A percentile compares a stretch with the other conserved stretches of the same genome.
Conservation (phyloP, 1,139 yeast genomes). For the Suhomyces ambrosiae region DNA sequence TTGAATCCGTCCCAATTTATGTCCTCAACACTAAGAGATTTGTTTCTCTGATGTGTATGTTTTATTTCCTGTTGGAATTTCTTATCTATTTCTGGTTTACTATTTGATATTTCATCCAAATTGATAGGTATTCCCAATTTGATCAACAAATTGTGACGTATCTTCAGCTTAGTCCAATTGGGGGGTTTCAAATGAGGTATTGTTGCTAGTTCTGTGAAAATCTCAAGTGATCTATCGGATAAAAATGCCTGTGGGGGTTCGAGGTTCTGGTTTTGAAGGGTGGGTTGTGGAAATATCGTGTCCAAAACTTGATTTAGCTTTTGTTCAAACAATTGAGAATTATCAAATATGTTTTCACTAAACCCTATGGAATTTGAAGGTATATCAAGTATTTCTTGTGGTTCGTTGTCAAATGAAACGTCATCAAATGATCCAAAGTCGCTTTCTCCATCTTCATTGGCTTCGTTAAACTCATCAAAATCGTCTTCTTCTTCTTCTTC, state of each 20-base stretch:
- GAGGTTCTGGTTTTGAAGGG: background rate
- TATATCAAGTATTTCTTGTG: slow-evolving; percentile 16
- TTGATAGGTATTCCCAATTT: slow-evolving; percentile 63
- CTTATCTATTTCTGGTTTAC: slow-evolving; percentile 2
- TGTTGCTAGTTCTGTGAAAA: slow-evolving; percentile 38
- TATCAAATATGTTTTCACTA: slow-evolving; percentile 14
- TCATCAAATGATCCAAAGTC: slow-evolving; percentile 41
- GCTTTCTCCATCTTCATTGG: slow-evolving; percentile 21
- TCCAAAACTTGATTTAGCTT: slow-evolving; percentile 25
- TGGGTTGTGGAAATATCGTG: slow-evolving; percentile 22
- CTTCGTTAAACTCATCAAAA: slow-evolving; percentile 37
- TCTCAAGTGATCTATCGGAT: slow-evolving; percentile 30
- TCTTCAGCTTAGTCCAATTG: slow-evolving; percentile 61
- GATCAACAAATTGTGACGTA: slow-evolving; percentile 57
- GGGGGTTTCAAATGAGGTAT: slow-evolving; percentile 50
- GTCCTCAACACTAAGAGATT: slow-evolving; percentile 31
- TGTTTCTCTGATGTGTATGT: slow-evolving; percentile 18
- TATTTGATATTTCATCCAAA: slow-evolving; percentile 46
- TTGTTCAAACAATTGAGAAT: slow-evolving; percentile 17
- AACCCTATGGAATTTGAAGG: slow-evolving; percentile 7
- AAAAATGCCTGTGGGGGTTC: slow-evolving; percentile 12
- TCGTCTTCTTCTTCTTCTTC: slow-evolving; percentile 21
- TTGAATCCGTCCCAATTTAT: slow-evolving; percentile 37
- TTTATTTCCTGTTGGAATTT: slow-evolving; percentile 2
- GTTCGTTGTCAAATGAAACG: slow-evolving; percentile 39